Evolutionary conservation across 179 eudicot genomes (phyloP).

Genomic region (Patellifolia procumbens): DNA sequence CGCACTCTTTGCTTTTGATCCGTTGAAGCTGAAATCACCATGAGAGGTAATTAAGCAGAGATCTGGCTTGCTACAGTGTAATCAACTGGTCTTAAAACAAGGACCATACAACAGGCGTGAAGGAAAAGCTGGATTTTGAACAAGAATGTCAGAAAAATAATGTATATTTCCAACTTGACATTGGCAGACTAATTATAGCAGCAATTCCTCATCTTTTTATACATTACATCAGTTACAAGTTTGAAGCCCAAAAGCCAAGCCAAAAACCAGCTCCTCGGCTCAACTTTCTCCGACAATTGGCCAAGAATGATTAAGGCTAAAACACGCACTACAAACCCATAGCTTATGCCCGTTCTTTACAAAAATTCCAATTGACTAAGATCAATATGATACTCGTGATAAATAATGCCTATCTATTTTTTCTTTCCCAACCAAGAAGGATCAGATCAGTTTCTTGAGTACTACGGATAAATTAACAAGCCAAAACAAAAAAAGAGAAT

Average conservation of each 20-base stretch:
- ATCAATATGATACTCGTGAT: background rate
- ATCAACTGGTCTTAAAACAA: constrained; percentile 7
- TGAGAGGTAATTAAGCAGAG: constrained; percentile 1
- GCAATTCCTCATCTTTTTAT: background rate
- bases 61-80: constrained; percentile 3
- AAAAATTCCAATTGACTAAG: background rate
- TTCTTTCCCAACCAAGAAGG: background rate
- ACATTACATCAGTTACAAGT: constrained; percentile 13
- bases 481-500: background rate
- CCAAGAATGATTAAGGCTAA: background rate
- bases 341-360: constrained; percentile 18
- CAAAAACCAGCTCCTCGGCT: constrained; percentile 3
- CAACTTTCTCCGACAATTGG: background rate
- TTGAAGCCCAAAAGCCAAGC: background rate
- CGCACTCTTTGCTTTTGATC: background rate
- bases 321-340: background rate
- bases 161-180: background rate
- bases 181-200: background rate
- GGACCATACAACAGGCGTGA: constrained; percentile 15
- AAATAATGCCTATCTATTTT: background rate
- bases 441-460: background rate
- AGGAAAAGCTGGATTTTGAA: background rate
- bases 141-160: background rate
- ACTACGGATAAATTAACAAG: constrained; percentile 13
- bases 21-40: background rate